Conservation (phyloP, 75 land plant species). For the Gnetum montanum region DNA sequence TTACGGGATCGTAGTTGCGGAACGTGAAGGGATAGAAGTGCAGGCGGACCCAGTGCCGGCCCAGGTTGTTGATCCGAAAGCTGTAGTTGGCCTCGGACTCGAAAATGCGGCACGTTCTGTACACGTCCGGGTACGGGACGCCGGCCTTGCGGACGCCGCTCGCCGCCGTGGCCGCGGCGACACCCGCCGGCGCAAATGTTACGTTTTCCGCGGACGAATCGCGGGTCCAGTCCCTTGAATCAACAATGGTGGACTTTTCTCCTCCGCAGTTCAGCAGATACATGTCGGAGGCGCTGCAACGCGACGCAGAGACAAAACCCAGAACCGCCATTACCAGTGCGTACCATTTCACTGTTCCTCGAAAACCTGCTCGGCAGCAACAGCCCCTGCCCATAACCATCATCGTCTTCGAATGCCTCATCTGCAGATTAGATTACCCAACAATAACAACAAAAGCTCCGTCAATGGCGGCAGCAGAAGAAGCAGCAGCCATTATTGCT, state of each 20-base stretch:
- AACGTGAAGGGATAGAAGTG: conserved; percentile 59
- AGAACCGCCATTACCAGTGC: no score
- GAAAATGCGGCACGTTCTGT: conserved; percentile 40
- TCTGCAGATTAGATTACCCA: no score
- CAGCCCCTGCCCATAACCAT: no score
- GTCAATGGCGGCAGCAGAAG: no score
- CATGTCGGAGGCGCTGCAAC: conserved; percentile 3
- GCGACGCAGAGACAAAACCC: no score
- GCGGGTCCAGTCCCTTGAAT: background rate
- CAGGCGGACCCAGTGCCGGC: conserved; percentile 83
- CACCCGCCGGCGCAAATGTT: conserved; percentile 1
- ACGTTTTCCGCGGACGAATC: conserved; percentile 6
- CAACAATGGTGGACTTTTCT: background rate
- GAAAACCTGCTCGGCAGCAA: no score
- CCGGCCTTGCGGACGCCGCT: conserved; percentile 4
- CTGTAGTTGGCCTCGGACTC: conserved; percentile 34
- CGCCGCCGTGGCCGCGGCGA: conserved; percentile 3
- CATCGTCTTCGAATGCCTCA: no score
- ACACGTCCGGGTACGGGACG: conserved; percentile 7
- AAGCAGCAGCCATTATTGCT: no score
- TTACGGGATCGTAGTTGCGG: conserved; percentile 23
- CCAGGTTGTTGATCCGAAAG: conserved; percentile 40
- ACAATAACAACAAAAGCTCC: no score
- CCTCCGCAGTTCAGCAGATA: conserved; percentile 4
- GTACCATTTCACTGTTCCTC: no score